Conservation (phyloP, 148 eudicot species). For the Camellia lanceoleosa region DNA sequence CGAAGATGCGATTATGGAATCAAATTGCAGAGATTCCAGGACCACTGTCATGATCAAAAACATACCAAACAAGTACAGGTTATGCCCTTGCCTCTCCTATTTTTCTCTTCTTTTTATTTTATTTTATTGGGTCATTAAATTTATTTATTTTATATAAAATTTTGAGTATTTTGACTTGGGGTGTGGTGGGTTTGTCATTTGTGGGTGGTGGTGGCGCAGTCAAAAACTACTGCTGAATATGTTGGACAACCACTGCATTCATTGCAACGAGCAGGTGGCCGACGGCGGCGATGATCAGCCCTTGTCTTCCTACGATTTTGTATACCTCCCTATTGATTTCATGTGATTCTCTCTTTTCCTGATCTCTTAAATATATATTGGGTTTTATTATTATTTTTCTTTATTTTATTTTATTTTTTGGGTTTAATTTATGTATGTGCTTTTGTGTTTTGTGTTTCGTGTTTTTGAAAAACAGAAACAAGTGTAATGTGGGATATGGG, state of each 20-base stretch:
- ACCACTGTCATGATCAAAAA: conserved; percentile 97
- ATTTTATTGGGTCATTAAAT: not conserved
- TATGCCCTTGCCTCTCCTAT: not conserved
- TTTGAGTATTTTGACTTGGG: not conserved
- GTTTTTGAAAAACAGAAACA: conserved; percentile 47
- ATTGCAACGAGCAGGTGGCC: conserved; percentile 75
- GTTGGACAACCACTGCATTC: conserved; percentile 99
- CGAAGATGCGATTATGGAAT: conserved; percentile 52
- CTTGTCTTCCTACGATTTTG: conserved; percentile 85
- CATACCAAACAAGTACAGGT: conserved; percentile 99
- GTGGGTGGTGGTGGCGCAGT: conserved; percentile 33
- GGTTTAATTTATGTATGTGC: too few relatives aligned
- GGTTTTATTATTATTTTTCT: not conserved
- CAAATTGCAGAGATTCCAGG: conserved; percentile 53
- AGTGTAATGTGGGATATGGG: conserved; percentile 97
- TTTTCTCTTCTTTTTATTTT: not conserved
- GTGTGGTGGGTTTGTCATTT: not conserved
- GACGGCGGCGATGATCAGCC: conserved; percentile 50
- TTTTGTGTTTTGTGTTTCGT: not conserved
- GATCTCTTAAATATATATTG: not conserved
- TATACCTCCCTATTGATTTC: conserved; percentile 96
- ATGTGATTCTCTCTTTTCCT: conserved; percentile 19
- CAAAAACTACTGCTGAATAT: conserved; percentile 89
- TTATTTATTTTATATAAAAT: not conserved
- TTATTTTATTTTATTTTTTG: not conserved